Base-by-base conservation (phyloP, 2,329 filamentous ascomycete species). In the Fusarium odoratissimum region DNA sequence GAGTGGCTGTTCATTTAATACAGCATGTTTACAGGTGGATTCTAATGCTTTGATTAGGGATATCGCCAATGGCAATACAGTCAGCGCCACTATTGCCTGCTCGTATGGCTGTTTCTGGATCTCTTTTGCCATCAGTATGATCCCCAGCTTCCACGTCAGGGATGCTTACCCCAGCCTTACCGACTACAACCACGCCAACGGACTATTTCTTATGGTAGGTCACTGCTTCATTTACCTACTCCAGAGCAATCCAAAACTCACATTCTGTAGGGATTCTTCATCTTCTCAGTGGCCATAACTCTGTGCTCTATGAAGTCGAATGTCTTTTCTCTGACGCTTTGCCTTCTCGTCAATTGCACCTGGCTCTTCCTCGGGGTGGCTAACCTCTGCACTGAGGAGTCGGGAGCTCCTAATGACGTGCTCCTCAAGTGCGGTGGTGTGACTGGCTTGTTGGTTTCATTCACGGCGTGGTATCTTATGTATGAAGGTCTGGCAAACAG, bases 101-200 rank as follows among this genome's bases (percentile, higher is more conserved):
- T 65, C 64, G 0, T 66, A 66, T 45, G 64, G 64, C 28, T 66
- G 64, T n/a, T 66, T 66, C 33, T 66, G 64, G 64, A 59, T 66
- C 21, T 65, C 60, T 5, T 66, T 21, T n/a, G 64, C 64, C 13
- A 65, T 66, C 6, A 65, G 49, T 12, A 40, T 66, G 31, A 65
- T 66, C 3, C 64, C 60, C 16, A 35, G 38, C 4, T 66, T 66
- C n/a, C 23, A 66, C 11, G 44, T 66, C 3, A 65, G 51, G 44
- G 60, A 59, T 12, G 49, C 64, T 5, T 66, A 66, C 16, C 60
- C 64, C 0, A 66, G 51, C 2, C 16, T 49, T 14, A 60, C 37
- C 0, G 64, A 65, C 17, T 66, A 66, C 11, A 66, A 65, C 28
- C 64, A 66, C 6, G 64, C 64, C 44, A 66, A 66, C 8, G 60